Evolutionary conservation across 495 filamentous ascomycete species (phyloP), one percentile per base, ranked within the genome.

Genomic region (Penicillium lagena): DNA sequence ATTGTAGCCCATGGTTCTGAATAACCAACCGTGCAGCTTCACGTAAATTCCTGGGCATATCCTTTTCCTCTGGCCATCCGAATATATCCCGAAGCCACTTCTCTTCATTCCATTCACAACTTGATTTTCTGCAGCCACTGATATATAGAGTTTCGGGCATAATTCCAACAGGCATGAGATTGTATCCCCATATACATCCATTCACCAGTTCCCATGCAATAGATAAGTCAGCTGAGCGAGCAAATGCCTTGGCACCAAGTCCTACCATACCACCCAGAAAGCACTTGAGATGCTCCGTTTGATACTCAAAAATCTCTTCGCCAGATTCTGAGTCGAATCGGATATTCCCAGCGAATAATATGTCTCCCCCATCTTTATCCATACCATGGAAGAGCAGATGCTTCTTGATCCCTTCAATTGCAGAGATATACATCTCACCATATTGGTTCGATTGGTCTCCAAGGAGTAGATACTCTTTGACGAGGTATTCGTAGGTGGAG

Each of bases 401-500:
- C 35, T 90, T 75, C 47, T 85, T 89, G 43, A 87, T 81, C 1
- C 79, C 72, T 1, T 83, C 77, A 13, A 83, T 77, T 9, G 83
- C 78, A 31, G 76, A 74, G 32, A 82, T 72, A 64, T 96, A 94
- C 85, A 97, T 83, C 9, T 70, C 77, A 35, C 73, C 72, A 58
- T 95, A 95, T 59, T 94, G 87, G n/a, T 82, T 73, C 17, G 79
- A 83, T 39, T 80, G 71, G 2, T 83, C 93, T 40, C 90, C 91
- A 7, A 97, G 76, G 11, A 99, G 76, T 37, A 81, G 71, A 51
- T 81, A 64, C 50, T 76, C 67, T 58, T 98, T 98, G 12, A 94
- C 86, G 36, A 99, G 80, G 63, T 99, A 99, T 59, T 99, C 93
- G 59, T 97, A 97, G 0, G 87, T 78, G 5, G 89, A 95, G 60